Evolutionary conservation across 2,329 filamentous ascomycete genomes (phyloP).

Genomic region (Hymenoscyphus infarciens): DNA sequence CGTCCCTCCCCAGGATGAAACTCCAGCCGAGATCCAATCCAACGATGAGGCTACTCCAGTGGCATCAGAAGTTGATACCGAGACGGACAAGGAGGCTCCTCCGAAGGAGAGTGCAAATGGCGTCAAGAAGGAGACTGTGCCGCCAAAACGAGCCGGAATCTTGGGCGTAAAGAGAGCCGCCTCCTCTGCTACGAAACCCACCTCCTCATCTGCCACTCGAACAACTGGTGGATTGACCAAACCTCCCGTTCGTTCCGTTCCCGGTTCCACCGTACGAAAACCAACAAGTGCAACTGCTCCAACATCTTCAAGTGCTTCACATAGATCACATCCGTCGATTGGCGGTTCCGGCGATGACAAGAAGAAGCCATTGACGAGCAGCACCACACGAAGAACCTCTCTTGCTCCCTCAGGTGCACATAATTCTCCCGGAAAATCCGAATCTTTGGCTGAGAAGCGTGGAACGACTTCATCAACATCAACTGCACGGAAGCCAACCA

Average conservation of each 20-base stretch:
- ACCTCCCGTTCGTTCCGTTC: slow-evolving; percentile 32
- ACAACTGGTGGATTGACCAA: slow-evolving; percentile 35
- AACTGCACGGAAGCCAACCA: slow-evolving; percentile 34
- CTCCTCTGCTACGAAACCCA: slow-evolving; percentile 26
- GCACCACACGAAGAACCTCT: slow-evolving; percentile 32
- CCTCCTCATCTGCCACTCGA: slow-evolving; percentile 28
- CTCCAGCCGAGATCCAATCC: slow-evolving; percentile 23
- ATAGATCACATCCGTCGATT: slow-evolving; percentile 30
- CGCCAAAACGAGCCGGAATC: slow-evolving; percentile 28
- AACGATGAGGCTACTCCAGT: slow-evolving; percentile 28
- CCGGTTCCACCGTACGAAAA: slow-evolving; percentile 31
- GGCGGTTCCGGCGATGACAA: slow-evolving; percentile 35
- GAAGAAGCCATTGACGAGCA: slow-evolving; percentile 28
- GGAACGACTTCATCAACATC: slow-evolving; percentile 26
- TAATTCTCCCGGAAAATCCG: slow-evolving; percentile 27
- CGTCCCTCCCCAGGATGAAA: slow-evolving; percentile 24
- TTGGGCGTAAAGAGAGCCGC: slow-evolving; percentile 29
- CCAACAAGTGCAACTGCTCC: slow-evolving; percentile 32
- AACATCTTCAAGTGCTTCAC: slow-evolving; percentile 30
- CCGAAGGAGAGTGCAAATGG: slow-evolving; percentile 28
- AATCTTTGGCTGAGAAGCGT: slow-evolving; percentile 32
- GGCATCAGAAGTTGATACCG: slow-evolving; percentile 30
- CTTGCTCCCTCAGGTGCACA: slow-evolving; percentile 27
- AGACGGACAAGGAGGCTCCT: slow-evolving; percentile 29
- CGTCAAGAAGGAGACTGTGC: slow-evolving; percentile 34